phyloP scores from a whole-genome alignment of 306 rosid species.

The Lathyrus oleraceus region DNA sequence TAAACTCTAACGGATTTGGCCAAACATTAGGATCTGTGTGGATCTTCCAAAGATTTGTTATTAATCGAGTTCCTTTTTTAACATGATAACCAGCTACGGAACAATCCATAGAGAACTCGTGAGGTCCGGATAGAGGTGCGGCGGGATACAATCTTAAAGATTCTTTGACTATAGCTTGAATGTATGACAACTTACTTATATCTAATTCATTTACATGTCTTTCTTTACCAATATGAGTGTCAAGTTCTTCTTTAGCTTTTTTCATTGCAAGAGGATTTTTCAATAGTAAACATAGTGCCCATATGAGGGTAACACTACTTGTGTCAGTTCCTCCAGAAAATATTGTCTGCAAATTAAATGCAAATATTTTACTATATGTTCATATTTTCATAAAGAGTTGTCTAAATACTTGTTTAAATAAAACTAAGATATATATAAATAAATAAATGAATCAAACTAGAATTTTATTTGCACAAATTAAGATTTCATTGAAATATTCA shows the following conservation, averaged over 20 bases:
- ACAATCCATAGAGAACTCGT: slow-evolving; percentile 9
- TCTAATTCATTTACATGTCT: not conserved
- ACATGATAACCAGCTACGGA: slow-evolving; percentile 16
- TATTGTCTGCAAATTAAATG: not conserved
- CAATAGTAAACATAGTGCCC: slow-evolving; percentile 21
- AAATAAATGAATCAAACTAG: too few relatives aligned
- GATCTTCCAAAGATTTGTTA: slow-evolving; percentile 30
- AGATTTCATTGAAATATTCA: too few relatives aligned
- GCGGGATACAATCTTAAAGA: slow-evolving; percentile 23
- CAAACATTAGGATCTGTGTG: slow-evolving; percentile 22
- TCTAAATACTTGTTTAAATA: too few relatives aligned
- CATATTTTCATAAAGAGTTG: not conserved
- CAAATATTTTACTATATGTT: not conserved
- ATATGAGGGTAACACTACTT: not conserved
- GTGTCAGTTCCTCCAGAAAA: slow-evolving; percentile 10
- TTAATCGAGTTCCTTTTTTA: slow-evolving; percentile 26
- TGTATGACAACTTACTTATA: slow-evolving; percentile 17
- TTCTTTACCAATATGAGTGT: slow-evolving; percentile 22
- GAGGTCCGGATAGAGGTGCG: not conserved
- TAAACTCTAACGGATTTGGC: slow-evolving; percentile 31
- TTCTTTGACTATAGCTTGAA: slow-evolving; percentile 40
- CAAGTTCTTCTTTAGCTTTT: slow-evolving; percentile 26
- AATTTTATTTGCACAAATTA: too few relatives aligned
- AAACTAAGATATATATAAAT: too few relatives aligned
- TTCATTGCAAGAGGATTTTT: not conserved